These are phyloP conservation scores for Lactarius hengduanensis DNA, from an alignment of 768 basidiomycete genomes.

Conservation along the genomic window DNA sequence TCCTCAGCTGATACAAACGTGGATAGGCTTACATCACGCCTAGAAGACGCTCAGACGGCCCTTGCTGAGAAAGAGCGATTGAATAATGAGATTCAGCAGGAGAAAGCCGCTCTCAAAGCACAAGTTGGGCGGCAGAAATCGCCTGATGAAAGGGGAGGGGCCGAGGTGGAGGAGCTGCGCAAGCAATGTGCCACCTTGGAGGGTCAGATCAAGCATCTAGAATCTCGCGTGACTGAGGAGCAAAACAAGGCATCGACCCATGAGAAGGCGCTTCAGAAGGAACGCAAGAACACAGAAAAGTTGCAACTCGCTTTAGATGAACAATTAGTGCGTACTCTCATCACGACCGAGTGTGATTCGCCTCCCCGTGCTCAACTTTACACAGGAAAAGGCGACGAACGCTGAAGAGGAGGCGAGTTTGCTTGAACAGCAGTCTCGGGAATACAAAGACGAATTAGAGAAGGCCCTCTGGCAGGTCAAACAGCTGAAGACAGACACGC, in stretches of 20 bases:
- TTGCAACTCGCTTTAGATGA: conserved; percentile 22
- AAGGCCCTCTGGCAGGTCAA: conserved; percentile 31
- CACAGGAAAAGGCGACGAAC: conserved; percentile 32
- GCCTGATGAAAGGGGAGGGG: conserved; percentile 62
- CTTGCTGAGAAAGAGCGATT: conserved; percentile 53
- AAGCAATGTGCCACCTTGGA: conserved; percentile 59
- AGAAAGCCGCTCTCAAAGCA: conserved; percentile 52
- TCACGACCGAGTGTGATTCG: neutral
- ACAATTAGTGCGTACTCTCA: conserved; percentile 7
- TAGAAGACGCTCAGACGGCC: conserved; percentile 54
- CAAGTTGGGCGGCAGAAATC: conserved; percentile 71
- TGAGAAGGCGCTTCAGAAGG: conserved; percentile 29
- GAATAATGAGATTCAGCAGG: conserved; percentile 58
- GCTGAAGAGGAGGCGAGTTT: conserved; percentile 25
- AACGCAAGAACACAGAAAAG: conserved; percentile 25
- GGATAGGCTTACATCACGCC: conserved; percentile 55
- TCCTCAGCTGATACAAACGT: conserved; percentile 51
- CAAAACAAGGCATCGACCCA: conserved; percentile 30
- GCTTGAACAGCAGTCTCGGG: conserved; percentile 18
- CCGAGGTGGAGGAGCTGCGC: conserved; percentile 53
- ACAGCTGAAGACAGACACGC: conserved; percentile 10
- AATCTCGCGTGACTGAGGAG: conserved; percentile 36
- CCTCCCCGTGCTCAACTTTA: neutral
- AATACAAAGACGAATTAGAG: conserved; percentile 25
- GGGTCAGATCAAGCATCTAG: conserved; percentile 48